A percentile compares a stretch with the other conserved stretches of the same genome.
These are phyloP conservation scores for Penicillium aurantiogriseum DNA, from an alignment of 2,329 filamentous ascomycete species.

Conservation along the genomic window DNA sequence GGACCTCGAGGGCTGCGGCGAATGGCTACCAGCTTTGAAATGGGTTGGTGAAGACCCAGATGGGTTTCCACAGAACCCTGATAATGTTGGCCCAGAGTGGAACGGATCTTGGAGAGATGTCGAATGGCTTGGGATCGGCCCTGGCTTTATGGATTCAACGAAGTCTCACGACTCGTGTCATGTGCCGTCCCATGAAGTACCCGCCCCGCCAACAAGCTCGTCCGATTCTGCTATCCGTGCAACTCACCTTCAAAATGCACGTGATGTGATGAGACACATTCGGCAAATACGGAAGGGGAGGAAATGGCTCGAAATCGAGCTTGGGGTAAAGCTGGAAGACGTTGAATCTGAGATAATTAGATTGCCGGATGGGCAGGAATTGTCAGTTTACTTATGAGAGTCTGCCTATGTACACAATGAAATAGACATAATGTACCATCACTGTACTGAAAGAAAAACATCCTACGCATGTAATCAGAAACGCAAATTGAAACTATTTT, in stretches of 20 bases:
- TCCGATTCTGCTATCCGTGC: background rate
- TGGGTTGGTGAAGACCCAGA: conserved; percentile 39
- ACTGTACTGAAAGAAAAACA: background rate
- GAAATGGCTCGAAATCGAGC: conserved; percentile 39
- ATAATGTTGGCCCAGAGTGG: conserved; percentile 44
- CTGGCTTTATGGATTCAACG: conserved; percentile 39
- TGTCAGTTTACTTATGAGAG: conserved; percentile 5
- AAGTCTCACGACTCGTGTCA: conserved; percentile 4
- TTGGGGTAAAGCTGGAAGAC: conserved; percentile 26
- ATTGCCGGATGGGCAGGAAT: conserved; percentile 19
- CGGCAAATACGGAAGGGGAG: conserved; percentile 33
- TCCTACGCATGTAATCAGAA: background rate
- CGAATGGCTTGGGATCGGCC: conserved; percentile 42
- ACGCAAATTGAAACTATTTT: conserved; percentile 16
- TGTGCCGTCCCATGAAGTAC: background rate
- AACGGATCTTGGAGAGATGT: conserved; percentile 48
- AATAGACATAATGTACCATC: background rate
- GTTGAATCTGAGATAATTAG: conserved; percentile 19
- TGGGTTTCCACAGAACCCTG: conserved; percentile 23
- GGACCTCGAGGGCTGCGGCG: conserved; percentile 59
- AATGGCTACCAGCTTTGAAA: conserved; percentile 55
- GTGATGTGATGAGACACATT: conserved; percentile 34
- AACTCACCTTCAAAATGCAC: conserved; percentile 25
- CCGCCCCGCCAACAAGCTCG: background rate
- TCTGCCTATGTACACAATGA: background rate